Base-by-base conservation (phyloP, 768 basidiomycete genomes). In the Auricularia cornea region DNA sequence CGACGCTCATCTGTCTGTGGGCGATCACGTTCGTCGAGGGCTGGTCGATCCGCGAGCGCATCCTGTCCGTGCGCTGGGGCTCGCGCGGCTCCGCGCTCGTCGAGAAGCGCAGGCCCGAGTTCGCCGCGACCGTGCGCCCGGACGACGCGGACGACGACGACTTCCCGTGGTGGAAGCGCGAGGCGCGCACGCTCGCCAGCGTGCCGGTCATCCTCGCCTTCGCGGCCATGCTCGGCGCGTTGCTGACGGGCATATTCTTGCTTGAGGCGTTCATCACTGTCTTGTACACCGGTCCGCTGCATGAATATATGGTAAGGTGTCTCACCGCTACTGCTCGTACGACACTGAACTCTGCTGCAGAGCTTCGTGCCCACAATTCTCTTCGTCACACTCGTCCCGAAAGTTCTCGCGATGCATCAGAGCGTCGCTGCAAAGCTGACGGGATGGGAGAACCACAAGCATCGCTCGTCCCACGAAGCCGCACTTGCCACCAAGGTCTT, bases 401-500 rank as follows among this genome's bases (percentile, higher is more conserved):
- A 84, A 44, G 79, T 98, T 20, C 81, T 95, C 2, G 82, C 80
- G 1, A 71, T 89, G 8, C 96, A 93, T 73, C 87, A 90, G 67
- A 67, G 75, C 3, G 79, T 86, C 59, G 91, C 92, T 1, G 77
- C 77, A 59, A 76, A 79, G 20, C 80, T 98, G 61, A 94, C 94
- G 0, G 75, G 81, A 52, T 95, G 92, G 91, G 96, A 99, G 76
- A 95, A 97, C 70, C 94, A 98, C 71, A 80, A 83, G 1, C 90
- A 90, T 67, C 84, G 89, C 66, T 88, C 88, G 2, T 83, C 84
- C 2, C 85, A 92, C 71, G 83, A 85, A 63, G 83, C 85, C 6
- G 92, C 90, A 20, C 80, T 97, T 29, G 94, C 94, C 18, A 78
- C 90, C 71, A 99, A 98, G 74, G 89, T 91, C 2, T 99, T 98